Percentiles rank a stretch among this genome's conserved stretches.
Evolutionary conservation across 2,329 filamentous ascomycete genomes (phyloP).

Genomic region (Colletotrichum incanum): DNA sequence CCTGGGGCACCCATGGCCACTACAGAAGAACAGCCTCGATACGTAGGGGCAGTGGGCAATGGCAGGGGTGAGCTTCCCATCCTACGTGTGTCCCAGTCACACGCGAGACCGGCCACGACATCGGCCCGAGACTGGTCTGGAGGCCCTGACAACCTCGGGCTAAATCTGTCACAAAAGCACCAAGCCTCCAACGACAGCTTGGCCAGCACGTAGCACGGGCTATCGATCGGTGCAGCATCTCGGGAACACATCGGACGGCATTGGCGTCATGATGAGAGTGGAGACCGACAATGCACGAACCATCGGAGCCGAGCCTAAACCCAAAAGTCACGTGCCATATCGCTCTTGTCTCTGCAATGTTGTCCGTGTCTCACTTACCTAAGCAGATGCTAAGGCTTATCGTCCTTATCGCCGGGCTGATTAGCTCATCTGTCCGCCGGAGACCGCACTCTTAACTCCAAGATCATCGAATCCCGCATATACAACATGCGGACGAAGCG

Average conservation of each 20-base stretch:
- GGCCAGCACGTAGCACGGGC: slow-evolving; percentile 8
- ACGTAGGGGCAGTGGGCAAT: background rate
- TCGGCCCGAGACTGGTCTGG: slow-evolving; percentile 19
- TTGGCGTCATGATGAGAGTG: background rate
- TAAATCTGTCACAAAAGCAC: slow-evolving; percentile 5
- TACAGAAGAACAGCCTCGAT: slow-evolving; percentile 1
- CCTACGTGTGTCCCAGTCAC: slow-evolving; percentile 3
- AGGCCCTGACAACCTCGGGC: slow-evolving; percentile 5
- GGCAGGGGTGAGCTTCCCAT: slow-evolving; percentile 21
- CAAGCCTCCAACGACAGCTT: background rate
- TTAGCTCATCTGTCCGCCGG: slow-evolving; percentile 1
- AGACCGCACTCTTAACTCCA: background rate
- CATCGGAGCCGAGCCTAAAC: background rate
- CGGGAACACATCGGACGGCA: slow-evolving; percentile 19
- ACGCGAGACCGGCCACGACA: slow-evolving; percentile 14
- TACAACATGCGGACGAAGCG: background rate
- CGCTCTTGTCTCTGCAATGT: no score
- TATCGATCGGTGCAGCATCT: background rate
- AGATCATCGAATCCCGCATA: background rate
- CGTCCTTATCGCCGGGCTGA: slow-evolving; percentile 1
- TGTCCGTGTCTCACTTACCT: background rate
- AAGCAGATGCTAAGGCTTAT: background rate
- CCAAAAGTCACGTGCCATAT: background rate
- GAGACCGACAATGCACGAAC: background rate
- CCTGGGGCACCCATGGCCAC: slow-evolving; percentile 19